Evolutionary conservation across 2,329 filamentous ascomycete genomes (phyloP), one percentile per base, ranked within the genome.

Genomic region (Penicillium sp.): DNA sequence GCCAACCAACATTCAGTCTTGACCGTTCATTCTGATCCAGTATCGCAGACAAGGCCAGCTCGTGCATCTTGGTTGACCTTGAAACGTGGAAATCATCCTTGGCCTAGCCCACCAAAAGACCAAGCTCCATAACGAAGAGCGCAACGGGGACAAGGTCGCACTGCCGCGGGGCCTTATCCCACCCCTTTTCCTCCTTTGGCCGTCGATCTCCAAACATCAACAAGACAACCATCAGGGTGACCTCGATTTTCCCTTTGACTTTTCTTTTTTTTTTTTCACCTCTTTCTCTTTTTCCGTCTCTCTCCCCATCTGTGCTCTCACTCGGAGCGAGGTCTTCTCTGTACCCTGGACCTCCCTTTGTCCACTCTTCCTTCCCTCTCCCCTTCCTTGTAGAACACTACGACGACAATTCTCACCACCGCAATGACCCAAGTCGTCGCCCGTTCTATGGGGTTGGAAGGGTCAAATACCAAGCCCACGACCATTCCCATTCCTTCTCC

Each of bases 401-500:
- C 29, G 7, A 32, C 29, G 7, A 32, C 7, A 8, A 32, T 36
- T 34, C 12, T 36, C 41, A n/a, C 36, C n/a, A 26, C 50, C 34
- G 51, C 32, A 25, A 66, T 66, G 64, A 56, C 49, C 55, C 55
- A 56, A 43, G 50, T 54, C 26, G 49, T 59, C n/a, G 47, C 55
- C 29, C 51, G 41, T 45, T 57, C 59, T 40, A 54, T 59, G 38
- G 39, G 51, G 39, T 44, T 55, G 44, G 61, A 63, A 51, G 60
- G 55, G 45, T 54, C 49, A 34, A 51, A 51, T 47, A 56, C 53
- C 35, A 57, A 34, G 50, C 50, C 58, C 43, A 56, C 62, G 12
- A 52, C 55, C 34, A 64, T 65, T 29, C 59, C 62, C 28, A 50
- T 65, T n/a, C 61, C 63, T 32, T 57, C 60, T 36, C 56, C 61